Evolutionary conservation across 768 basidiomycete genomes (phyloP).

Genomic region (Phallus indusiatus): DNA sequence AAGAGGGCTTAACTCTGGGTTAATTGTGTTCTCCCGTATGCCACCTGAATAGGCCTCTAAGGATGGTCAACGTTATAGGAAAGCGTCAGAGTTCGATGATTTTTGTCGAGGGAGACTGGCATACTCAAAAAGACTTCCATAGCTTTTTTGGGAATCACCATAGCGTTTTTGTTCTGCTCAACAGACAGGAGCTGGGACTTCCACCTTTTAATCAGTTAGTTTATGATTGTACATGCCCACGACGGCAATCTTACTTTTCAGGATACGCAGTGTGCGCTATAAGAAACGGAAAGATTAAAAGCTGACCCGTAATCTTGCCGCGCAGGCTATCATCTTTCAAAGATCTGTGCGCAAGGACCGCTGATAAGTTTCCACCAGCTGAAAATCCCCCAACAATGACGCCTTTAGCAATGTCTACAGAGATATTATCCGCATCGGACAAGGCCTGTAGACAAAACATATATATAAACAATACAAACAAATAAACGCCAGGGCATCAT

Average conservation of each 20-base stretch:
- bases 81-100: not conserved
- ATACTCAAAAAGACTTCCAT: not conserved
- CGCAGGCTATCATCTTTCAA: slow-evolving; percentile 16
- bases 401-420: slow-evolving; percentile 14
- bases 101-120: not conserved
- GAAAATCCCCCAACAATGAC: slow-evolving; percentile 20
- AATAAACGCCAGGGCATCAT: not conserved
- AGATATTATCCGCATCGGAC: slow-evolving; percentile 8
- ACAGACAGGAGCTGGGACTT: slow-evolving; percentile 15
- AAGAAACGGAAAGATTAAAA: slow-evolving; percentile 16
- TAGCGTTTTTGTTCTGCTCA: slow-evolving; percentile 15
- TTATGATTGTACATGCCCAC: not conserved
- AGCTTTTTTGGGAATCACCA: slow-evolving; percentile 8
- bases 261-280: slow-evolving; percentile 15
- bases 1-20: not conserved
- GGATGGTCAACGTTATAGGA: not conserved
- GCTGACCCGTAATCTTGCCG: slow-evolving; percentile 17
- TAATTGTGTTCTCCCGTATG: not conserved
- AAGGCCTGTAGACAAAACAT: slow-evolving; percentile 4
- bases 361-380: slow-evolving; percentile 17
- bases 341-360: slow-evolving; percentile 15
- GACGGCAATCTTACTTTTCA: slow-evolving; percentile 13
- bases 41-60: not conserved
- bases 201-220: slow-evolving; percentile 9
- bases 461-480: not conserved